phyloP scores from a whole-genome alignment of 2,329 filamentous ascomycete genomes.

The Paracamarosporium sp. region DNA sequence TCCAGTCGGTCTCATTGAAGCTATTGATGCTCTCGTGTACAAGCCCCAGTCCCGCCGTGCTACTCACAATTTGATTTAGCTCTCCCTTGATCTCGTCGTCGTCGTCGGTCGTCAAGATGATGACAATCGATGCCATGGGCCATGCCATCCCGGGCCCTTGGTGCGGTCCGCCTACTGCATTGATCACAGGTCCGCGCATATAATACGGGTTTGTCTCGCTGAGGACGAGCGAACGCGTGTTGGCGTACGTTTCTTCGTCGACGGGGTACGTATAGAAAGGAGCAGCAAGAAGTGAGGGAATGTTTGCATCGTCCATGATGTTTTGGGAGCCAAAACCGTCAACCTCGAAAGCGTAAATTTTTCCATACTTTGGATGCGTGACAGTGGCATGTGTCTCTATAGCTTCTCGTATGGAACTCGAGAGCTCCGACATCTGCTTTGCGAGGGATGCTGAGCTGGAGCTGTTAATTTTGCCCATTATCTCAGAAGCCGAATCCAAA shows the following conservation, averaged over 20 bases:
- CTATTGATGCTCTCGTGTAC: slow-evolving; percentile 61
- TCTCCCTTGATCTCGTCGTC: slow-evolving; percentile 55
- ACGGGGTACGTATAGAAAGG: slow-evolving; percentile 67
- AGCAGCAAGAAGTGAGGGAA: slow-evolving; percentile 70
- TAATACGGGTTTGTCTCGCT: slow-evolving; percentile 57
- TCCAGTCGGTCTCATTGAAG: slow-evolving; percentile 55
- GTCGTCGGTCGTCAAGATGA: slow-evolving; percentile 57
- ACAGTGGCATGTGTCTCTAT: slow-evolving; percentile 56
- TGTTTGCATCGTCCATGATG: slow-evolving; percentile 76
- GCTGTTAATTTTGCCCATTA: slow-evolving; percentile 58
- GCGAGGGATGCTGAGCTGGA: slow-evolving; percentile 59
- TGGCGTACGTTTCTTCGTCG: slow-evolving; percentile 52
- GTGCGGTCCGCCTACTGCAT: slow-evolving; percentile 57
- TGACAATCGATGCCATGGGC: slow-evolving; percentile 60
- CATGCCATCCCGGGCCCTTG: slow-evolving; percentile 55
- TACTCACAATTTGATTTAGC: slow-evolving; percentile 54
- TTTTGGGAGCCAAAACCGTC: slow-evolving; percentile 57
- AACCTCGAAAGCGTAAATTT: slow-evolving; percentile 57
- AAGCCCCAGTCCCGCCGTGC: slow-evolving; percentile 56
- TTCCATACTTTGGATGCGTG: slow-evolving; percentile 42
- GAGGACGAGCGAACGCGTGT: slow-evolving; percentile 55
- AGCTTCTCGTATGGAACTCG: slow-evolving; percentile 51
- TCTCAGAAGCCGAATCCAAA: slow-evolving; percentile 60
- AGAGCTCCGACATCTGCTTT: slow-evolving; percentile 63
- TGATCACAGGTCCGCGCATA: slow-evolving; percentile 57